Percentiles rank a stretch among this genome's conserved stretches.
Evolutionary conservation across 1,284 basidiomycete species (phyloP).

Genomic region (Microbotryum scabiosae): DNA sequence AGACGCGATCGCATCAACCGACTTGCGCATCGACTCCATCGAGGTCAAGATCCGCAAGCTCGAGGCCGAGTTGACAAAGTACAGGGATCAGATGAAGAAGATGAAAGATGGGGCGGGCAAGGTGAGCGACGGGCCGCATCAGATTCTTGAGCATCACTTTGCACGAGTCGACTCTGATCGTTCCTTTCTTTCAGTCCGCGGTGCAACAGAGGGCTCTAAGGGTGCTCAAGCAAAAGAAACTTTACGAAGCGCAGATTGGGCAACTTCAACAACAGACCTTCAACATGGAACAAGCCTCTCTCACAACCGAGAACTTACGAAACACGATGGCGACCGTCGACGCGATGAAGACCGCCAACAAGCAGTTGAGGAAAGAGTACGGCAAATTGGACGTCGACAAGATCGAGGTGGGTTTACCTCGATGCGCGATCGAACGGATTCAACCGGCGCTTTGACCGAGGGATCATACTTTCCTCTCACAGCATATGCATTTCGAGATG

Average conservation of each 20-base stretch:
- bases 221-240: slow-evolving; percentile 87
- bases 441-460: neutral
- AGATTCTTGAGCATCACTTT: neutral
- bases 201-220: slow-evolving; percentile 92
- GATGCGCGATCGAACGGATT: neutral
- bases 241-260: slow-evolving; percentile 88
- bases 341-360: slow-evolving; percentile 95
- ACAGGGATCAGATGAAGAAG: slow-evolving; percentile 95
- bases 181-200: slow-evolving; percentile 53
- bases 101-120: slow-evolving; percentile 91
- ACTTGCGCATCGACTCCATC: slow-evolving; percentile 75
- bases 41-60: slow-evolving; percentile 97
- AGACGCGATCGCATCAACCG: slow-evolving; percentile 91
- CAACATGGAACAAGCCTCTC: slow-evolving; percentile 96
- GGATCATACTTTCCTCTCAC: neutral
- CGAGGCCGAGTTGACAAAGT: slow-evolving; percentile 82
- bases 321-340: slow-evolving; percentile 99
- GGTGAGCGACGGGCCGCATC: slow-evolving; percentile 53
- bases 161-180: neutral
- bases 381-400: slow-evolving; percentile 97
- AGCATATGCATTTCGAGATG: slow-evolving; percentile 96
- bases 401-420: slow-evolving; percentile 65
- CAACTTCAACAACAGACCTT: slow-evolving; percentile 92
- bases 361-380: slow-evolving; percentile 93
- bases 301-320: slow-evolving; percentile 92